These are phyloP conservation scores for Dryadomyces quercus-mongolicae DNA, from an alignment of 2,329 filamentous ascomycete species.

Conservation along the genomic window DNA sequence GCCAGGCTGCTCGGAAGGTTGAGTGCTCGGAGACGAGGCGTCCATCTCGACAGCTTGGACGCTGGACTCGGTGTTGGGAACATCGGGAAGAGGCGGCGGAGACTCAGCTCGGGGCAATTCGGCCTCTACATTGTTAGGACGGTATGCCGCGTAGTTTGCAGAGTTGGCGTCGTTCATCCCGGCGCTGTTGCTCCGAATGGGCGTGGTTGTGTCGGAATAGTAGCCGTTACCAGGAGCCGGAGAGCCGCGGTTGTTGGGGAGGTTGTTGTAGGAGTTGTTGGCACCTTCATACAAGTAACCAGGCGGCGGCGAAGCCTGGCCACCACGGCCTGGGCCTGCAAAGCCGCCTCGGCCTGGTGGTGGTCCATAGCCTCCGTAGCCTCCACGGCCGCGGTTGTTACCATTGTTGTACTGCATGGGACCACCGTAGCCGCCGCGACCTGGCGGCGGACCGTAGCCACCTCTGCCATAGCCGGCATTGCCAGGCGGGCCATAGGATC, in stretches of 20 bases:
- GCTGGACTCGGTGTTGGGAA: conserved; percentile 25
- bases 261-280: conserved; percentile 16
- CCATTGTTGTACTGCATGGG: conserved; percentile 22
- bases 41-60: conserved; percentile 69
- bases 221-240: conserved; percentile 18
- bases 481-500: conserved; percentile 25
- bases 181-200: not conserved
- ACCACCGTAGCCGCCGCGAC: conserved; percentile 21
- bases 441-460: conserved; percentile 27
- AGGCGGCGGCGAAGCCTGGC: conserved; percentile 29
- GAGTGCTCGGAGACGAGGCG: conserved; percentile 45
- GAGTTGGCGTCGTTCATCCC: not conserved
- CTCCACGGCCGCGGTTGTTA: conserved; percentile 18
- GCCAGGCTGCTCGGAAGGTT: conserved; percentile 30
- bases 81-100: conserved; percentile 45
- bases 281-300: conserved; percentile 29
- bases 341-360: conserved; percentile 20
- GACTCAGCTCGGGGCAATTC: conserved; percentile 49
- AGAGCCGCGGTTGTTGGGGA: conserved; percentile 20
- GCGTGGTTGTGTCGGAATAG: conserved; percentile 17
- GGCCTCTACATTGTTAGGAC: conserved; percentile 9
- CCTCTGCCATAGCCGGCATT: conserved; percentile 39
- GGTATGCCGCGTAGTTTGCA: not conserved
- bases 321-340: conserved; percentile 7
- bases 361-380: conserved; percentile 22